A percentile compares a stretch with the other conserved stretches of the same genome.
These are phyloP conservation scores for Emericellopsis atlantica DNA, from an alignment of 2,329 filamentous ascomycete genomes.

Conservation along the genomic window DNA sequence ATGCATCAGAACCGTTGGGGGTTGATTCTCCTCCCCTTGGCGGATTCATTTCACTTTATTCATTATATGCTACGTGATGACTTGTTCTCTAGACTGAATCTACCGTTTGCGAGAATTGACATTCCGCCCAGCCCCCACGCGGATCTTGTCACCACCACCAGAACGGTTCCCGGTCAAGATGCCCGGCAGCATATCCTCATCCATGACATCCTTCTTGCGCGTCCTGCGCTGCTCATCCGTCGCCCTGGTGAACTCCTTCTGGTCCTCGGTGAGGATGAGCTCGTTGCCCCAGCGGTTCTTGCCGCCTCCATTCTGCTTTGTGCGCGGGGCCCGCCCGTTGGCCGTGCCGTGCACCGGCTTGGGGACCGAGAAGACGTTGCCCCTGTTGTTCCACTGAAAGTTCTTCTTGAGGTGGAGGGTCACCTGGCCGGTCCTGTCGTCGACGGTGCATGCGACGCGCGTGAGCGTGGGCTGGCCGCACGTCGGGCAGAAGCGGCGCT, in stretches of 20 bases:
- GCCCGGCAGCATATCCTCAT: conserved; percentile 80
- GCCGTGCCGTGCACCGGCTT: conserved; percentile 75
- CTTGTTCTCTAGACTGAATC: no score
- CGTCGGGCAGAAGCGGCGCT: conserved; percentile 80
- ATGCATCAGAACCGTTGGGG: no score
- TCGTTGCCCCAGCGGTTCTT: conserved; percentile 78
- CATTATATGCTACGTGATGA: conserved; percentile 1
- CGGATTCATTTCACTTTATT: neutral
- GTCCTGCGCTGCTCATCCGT: conserved; percentile 49
- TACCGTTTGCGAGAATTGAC: conserved; percentile 64
- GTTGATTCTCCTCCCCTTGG: no score
- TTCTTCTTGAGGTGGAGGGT: conserved; percentile 82
- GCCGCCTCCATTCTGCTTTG: conserved; percentile 39
- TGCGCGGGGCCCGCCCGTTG: conserved; percentile 57
- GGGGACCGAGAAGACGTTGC: conserved; percentile 84
- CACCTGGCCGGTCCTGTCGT: conserved; percentile 61
- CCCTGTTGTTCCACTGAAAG: conserved; percentile 91
- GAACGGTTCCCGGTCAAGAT: conserved; percentile 69
- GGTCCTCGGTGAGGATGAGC: conserved; percentile 82
- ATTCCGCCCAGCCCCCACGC: conserved; percentile 73
- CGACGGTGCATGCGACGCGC: conserved; percentile 75
- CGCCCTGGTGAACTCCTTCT: conserved; percentile 75
- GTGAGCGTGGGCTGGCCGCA: conserved; percentile 84
- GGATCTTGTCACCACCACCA: conserved; percentile 52
- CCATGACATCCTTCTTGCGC: conserved; percentile 77